These are phyloP conservation scores for Starmerella floris DNA, from an alignment of 805 yeast species.

Conservation along the genomic window DNA sequence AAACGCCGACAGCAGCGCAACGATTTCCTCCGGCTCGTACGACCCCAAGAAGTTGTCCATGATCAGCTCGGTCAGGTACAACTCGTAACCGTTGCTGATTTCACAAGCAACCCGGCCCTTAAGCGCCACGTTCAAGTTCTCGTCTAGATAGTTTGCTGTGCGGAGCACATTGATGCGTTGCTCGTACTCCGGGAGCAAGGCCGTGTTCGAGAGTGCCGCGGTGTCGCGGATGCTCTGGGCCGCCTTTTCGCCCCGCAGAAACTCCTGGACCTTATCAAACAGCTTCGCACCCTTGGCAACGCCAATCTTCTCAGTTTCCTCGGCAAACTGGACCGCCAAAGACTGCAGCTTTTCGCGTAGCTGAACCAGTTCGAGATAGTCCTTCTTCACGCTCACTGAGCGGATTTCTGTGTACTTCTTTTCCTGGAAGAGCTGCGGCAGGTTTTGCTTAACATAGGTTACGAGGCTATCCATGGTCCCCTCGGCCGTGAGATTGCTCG, in stretches of 20 bases:
- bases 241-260: background rate
- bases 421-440: background rate
- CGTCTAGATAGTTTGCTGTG: slow-evolving; percentile 69
- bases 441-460: background rate
- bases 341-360: background rate
- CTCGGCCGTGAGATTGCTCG: background rate
- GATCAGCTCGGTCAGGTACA: slow-evolving; percentile 83
- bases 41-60: slow-evolving; percentile 86
- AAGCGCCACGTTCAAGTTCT: slow-evolving; percentile 59
- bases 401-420: background rate
- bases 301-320: background rate
- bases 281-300: background rate
- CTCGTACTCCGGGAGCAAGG: slow-evolving; percentile 83
- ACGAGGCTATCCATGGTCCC: background rate
- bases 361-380: background rate
- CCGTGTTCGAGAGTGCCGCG: slow-evolving; percentile 78
- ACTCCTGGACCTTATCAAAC: background rate
- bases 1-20: slow-evolving; percentile 82
- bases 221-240: slow-evolving; percentile 27
- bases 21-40: slow-evolving; percentile 90
- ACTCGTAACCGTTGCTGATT: slow-evolving; percentile 63
- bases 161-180: slow-evolving; percentile 70
- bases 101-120: slow-evolving; percentile 34
- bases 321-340: background rate
- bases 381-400: background rate